Evolutionary conservation across 2,329 filamentous ascomycete species (phyloP).

Genomic region (Trichoderma sp.): DNA sequence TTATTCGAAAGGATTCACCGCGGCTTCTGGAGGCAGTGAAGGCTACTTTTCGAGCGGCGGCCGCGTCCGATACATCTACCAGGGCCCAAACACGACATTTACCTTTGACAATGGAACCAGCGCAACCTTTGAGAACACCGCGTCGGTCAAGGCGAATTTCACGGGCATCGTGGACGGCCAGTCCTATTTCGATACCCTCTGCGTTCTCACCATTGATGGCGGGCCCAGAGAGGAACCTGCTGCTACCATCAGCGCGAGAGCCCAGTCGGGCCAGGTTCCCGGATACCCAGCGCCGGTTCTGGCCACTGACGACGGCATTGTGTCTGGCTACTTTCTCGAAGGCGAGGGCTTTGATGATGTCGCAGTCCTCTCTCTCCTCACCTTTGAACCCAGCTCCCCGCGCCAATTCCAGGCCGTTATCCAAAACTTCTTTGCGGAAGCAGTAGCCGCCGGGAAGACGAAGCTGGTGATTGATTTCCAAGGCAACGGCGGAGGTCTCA

Average conservation of each 20-base stretch:
- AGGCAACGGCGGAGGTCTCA: slow-evolving; percentile 58
- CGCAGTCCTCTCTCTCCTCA: slow-evolving; percentile 33
- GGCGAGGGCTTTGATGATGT: slow-evolving; percentile 40
- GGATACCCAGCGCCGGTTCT: slow-evolving; percentile 38
- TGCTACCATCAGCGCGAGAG: neutral
- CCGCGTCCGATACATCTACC: slow-evolving; percentile 34
- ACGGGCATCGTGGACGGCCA: slow-evolving; percentile 36
- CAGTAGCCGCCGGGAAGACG: slow-evolving; percentile 52
- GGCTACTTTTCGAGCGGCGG: slow-evolving; percentile 40
- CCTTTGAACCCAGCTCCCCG: slow-evolving; percentile 34
- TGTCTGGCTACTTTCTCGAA: slow-evolving; percentile 40
- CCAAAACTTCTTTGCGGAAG: slow-evolving; percentile 40
- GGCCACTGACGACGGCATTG: slow-evolving; percentile 29
- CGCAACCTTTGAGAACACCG: slow-evolving; percentile 36
- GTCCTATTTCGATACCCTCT: slow-evolving; percentile 41
- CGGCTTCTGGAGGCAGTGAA: slow-evolving; percentile 23
- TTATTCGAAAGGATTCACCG: slow-evolving; percentile 31
- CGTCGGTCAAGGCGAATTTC: slow-evolving; percentile 35
- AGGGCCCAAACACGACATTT: slow-evolving; percentile 39
- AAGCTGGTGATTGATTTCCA: slow-evolving; percentile 54
- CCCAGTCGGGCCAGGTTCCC: slow-evolving; percentile 2
- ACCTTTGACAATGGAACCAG: slow-evolving; percentile 43
- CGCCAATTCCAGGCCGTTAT: slow-evolving; percentile 41
- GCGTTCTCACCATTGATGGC: slow-evolving; percentile 28
- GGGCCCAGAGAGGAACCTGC: neutral